Evolutionary conservation across 371 early-diverging fungal genomes (phyloP).

Genomic region (Parasitella parasitica): DNA sequence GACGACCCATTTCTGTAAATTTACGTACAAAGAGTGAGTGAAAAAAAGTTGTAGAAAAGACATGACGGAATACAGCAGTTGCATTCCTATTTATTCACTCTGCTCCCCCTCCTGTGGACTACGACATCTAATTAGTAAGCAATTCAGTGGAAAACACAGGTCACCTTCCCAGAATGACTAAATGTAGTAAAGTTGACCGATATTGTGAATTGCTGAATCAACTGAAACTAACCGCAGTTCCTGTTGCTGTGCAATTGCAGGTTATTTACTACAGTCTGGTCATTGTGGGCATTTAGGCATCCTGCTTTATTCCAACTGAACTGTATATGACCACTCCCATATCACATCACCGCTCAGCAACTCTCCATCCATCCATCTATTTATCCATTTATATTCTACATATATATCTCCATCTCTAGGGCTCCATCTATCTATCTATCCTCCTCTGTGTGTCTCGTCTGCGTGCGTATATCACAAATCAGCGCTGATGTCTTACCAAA

Average conservation of each 20-base stretch:
- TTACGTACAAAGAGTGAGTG: not conserved
- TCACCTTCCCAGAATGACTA: conserved; percentile 5
- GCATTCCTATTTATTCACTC: not conserved
- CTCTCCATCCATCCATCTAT: conserved; percentile 8
- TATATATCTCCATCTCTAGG: too few relatives aligned
- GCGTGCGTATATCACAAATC: not conserved
- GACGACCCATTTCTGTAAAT: conserved; percentile 76
- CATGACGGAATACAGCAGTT: not conserved
- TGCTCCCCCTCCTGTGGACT: not conserved
- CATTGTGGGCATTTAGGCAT: too few relatives aligned
- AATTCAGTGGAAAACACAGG: not conserved
- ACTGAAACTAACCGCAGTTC: too few relatives aligned
- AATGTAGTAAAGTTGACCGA: conserved; percentile 5
- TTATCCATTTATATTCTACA: too few relatives aligned
- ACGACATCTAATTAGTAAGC: not conserved
- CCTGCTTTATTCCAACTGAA: not conserved
- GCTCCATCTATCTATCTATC: not conserved
- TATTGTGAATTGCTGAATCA: too few relatives aligned
- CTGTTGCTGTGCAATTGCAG: not conserved
- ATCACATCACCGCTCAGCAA: not conserved
- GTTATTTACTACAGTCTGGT: not conserved
- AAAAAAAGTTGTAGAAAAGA: not conserved
- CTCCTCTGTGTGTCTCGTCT: not conserved
- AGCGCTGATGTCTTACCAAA: conserved; percentile 4
- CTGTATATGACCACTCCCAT: not conserved